Conservation (phyloP, 2,329 filamentous ascomycete genomes). For the Botrytis fragariae region DNA sequence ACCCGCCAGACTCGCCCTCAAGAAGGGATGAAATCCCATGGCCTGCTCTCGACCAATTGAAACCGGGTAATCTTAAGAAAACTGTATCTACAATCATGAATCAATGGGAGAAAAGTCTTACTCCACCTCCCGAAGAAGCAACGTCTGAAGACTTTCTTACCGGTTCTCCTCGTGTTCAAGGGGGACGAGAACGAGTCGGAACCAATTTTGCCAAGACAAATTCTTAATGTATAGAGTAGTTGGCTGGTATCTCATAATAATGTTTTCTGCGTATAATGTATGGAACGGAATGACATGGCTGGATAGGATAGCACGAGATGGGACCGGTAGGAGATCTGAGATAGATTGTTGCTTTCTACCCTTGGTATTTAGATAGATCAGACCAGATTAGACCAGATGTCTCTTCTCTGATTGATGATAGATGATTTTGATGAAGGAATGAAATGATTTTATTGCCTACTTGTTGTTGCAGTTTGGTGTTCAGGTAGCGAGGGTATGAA, state of each 20-base stretch:
- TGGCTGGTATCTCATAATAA: background rate
- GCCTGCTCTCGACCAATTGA: constrained; percentile 48
- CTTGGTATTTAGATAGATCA: background rate
- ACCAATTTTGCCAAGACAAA: background rate
- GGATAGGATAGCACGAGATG: background rate
- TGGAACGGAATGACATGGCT: background rate
- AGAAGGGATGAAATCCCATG: constrained; percentile 41
- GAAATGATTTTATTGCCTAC: constrained; percentile 1
- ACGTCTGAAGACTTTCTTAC: constrained; percentile 14
- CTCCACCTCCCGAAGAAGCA: constrained; percentile 44
- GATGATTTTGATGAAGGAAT: constrained; percentile 16
- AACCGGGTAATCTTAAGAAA: constrained; percentile 70
- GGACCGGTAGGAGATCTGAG: background rate
- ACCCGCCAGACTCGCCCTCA: constrained; percentile 27
- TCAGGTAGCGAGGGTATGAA: background rate
- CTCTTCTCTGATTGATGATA: constrained; percentile 3
- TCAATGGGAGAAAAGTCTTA: constrained; percentile 83
- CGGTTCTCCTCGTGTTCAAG: background rate
- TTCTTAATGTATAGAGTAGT: background rate
- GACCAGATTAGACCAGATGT: background rate
- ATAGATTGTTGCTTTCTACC: constrained; percentile 2
- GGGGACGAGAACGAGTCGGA: background rate
- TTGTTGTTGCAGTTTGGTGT: background rate
- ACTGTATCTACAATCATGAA: constrained; percentile 85
- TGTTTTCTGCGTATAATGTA: background rate